A percentile compares a stretch with the other conserved stretches of the same genome.
phyloP scores from a whole-genome alignment of 2,329 filamentous ascomycete species.

The Endothia cerciana region DNA sequence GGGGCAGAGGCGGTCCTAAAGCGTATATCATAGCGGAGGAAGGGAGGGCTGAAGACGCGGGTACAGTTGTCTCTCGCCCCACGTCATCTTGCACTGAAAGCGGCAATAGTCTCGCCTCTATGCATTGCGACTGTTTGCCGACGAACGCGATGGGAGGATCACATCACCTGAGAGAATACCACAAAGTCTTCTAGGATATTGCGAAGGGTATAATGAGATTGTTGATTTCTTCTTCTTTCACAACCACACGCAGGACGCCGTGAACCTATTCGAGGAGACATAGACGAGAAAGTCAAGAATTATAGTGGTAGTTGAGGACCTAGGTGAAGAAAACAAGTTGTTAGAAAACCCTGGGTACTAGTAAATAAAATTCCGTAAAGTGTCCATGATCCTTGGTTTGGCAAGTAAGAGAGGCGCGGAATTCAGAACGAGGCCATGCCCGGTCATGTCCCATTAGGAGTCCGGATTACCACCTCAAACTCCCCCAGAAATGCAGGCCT shows the following conservation, averaged over 20 bases:
- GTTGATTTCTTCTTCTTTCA: neutral
- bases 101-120: neutral
- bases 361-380: conserved; percentile 31
- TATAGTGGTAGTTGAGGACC: conserved; percentile 35
- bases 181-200: neutral
- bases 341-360: conserved; percentile 29
- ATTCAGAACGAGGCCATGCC: conserved; percentile 28
- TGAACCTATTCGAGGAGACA: conserved; percentile 23
- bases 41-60: neutral
- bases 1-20: neutral
- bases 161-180: neutral
- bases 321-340: conserved; percentile 33
- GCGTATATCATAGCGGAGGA: neutral
- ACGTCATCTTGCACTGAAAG: neutral
- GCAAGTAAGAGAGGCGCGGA: conserved; percentile 24
- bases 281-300: conserved; percentile 31
- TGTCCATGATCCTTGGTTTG: conserved; percentile 28
- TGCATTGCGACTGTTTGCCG: conserved; percentile 4
- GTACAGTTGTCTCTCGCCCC: neutral
- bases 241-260: conserved; percentile 16
- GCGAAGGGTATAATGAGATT: conserved; percentile 5
- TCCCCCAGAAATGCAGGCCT: conserved; percentile 30
- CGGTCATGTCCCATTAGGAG: conserved; percentile 29
- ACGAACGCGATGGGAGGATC: neutral
- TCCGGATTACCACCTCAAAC: conserved; percentile 26